phyloP scores from a whole-genome alignment of 768 basidiomycete genomes.

The Exidia glandulosa region DNA sequence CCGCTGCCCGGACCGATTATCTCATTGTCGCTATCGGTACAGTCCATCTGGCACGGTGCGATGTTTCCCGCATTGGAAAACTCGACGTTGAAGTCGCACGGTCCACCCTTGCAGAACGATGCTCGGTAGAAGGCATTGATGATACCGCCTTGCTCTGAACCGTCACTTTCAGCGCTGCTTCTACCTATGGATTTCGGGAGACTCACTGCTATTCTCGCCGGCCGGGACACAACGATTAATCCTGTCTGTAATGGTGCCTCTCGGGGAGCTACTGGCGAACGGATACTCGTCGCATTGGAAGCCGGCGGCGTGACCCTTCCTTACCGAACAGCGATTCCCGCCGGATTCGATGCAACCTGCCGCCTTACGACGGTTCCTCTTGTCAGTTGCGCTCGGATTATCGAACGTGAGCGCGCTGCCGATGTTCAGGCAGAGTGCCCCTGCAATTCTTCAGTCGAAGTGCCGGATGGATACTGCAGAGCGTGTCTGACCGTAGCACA shows the following conservation, averaged over 20 bases:
- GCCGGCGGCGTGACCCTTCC: background rate
- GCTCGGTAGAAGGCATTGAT: background rate
- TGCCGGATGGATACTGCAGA: background rate
- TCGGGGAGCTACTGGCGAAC: background rate
- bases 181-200: background rate
- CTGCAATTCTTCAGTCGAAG: background rate
- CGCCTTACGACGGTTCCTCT: background rate
- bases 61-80: background rate
- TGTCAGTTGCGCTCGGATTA: background rate
- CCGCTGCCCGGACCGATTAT: background rate
- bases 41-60: background rate
- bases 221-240: background rate
- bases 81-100: background rate
- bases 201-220: background rate
- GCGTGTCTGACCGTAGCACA: background rate
- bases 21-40: background rate
- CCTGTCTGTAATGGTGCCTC: background rate
- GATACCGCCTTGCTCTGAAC: background rate
- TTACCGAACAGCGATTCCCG: background rate
- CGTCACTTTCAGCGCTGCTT: background rate
- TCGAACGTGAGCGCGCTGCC: background rate
- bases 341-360: background rate
- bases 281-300: background rate
- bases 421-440: background rate
- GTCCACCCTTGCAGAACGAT: background rate